Conservation (phyloP, 371 early-diverging fungal genomes). For the Mortierella sp. region DNA sequence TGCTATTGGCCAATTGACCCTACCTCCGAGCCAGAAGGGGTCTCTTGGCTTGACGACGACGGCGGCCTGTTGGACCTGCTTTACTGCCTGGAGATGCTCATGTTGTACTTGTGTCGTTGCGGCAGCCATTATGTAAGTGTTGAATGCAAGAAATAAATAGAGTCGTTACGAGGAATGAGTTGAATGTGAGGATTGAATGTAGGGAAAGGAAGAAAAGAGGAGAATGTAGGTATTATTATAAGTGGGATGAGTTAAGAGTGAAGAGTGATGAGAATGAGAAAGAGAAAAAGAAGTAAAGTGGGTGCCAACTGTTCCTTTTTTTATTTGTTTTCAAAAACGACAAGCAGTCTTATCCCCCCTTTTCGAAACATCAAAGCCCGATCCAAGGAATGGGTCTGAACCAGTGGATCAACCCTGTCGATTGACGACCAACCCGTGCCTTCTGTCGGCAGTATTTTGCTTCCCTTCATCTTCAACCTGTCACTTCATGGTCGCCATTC, state of each 20-base stretch:
- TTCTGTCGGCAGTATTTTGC: too few species aligned
- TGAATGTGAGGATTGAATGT: neutral
- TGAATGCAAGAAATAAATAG: neutral
- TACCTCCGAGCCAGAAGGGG: slow-evolving; percentile 59
- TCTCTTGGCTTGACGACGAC: slow-evolving; percentile 35
- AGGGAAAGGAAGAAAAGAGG: neutral
- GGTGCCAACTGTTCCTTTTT: neutral
- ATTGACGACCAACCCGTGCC: too few species aligned
- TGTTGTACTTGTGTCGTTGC: slow-evolving; percentile 25
- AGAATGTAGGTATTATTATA: neutral
- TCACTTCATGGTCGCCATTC: too few species aligned
- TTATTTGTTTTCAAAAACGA: neutral
- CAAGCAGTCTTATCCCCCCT: slow-evolving; percentile 8
- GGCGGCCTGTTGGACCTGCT: slow-evolving; percentile 19
- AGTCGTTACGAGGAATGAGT: neutral
- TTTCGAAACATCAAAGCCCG: slow-evolving; percentile 2
- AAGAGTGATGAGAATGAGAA: neutral
- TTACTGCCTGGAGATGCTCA: slow-evolving; percentile 25
- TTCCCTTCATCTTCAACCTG: too few species aligned
- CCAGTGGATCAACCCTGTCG: too few species aligned
- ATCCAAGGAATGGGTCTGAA: too few species aligned
- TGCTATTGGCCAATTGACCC: neutral
- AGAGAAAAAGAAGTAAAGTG: neutral
- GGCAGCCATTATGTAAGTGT: neutral
- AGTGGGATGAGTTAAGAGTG: neutral